phyloP scores from a whole-genome alignment of 2,329 filamentous ascomycete species.

The Lizonia empirigonia region DNA sequence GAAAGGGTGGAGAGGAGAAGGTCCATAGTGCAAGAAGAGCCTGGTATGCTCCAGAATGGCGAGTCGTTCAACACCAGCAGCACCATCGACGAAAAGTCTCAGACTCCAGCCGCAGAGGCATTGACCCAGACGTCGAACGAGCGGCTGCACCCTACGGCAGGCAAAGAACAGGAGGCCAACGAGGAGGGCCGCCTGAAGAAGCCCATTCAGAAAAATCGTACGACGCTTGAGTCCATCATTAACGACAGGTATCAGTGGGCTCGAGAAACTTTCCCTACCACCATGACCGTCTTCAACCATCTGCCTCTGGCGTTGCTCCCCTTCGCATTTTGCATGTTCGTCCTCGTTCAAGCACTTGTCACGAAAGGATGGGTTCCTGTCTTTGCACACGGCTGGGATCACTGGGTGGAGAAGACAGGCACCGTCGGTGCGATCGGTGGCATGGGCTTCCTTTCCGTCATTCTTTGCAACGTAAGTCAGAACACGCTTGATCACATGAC shows the following conservation, averaged over 20 bases:
- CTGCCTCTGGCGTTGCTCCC: constrained; percentile 71
- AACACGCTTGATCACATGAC: background rate
- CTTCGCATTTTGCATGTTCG: constrained; percentile 76
- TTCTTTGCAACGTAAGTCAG: constrained; percentile 71
- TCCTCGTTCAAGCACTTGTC: constrained; percentile 73
- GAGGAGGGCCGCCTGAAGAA: background rate
- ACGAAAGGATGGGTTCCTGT: constrained; percentile 77
- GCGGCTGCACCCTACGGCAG: background rate
- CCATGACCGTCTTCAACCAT: constrained; percentile 67
- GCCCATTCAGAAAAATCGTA: constrained; percentile 15
- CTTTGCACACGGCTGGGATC: constrained; percentile 75
- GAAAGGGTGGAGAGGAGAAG: constrained; percentile 39
- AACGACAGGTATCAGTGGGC: constrained; percentile 60
- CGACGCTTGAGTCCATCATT: constrained; percentile 61
- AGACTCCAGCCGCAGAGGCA: constrained; percentile 1
- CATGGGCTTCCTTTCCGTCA: constrained; percentile 74
- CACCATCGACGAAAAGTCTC: constrained; percentile 19
- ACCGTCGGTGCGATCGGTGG: constrained; percentile 71
- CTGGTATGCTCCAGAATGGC: constrained; percentile 10
- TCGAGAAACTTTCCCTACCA: constrained; percentile 73
- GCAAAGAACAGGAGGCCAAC: background rate
- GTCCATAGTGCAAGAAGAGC: constrained; percentile 17
- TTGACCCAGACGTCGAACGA: constrained; percentile 12
- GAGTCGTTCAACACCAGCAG: constrained; percentile 5
- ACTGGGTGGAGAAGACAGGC: constrained; percentile 73